Conservation (phyloP, 768 basidiomycete species). For the Pleurotus salmoneostramineus region DNA sequence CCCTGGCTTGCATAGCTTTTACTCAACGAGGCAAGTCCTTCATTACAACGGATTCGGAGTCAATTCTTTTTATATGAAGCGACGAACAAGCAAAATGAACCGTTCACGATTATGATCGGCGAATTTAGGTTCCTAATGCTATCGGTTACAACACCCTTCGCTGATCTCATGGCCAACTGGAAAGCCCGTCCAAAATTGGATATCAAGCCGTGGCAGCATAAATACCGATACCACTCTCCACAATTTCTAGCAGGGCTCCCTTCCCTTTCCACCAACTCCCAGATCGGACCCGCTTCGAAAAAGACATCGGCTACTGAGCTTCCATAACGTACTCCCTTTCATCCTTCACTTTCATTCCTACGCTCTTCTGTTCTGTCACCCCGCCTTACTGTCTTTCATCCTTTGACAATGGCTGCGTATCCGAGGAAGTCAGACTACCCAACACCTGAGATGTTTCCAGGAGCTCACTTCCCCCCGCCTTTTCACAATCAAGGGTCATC, state of each 20-base stretch:
- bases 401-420: not conserved
- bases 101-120: constrained; percentile 8
- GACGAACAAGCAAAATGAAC: not conserved
- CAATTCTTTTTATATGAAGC: not conserved
- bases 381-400: not conserved
- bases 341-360: too few relatives aligned
- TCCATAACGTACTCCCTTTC: too few relatives aligned
- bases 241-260: too few relatives aligned
- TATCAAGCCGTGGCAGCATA: constrained; percentile 4
- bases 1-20: not conserved
- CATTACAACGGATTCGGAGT: not conserved
- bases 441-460: constrained; percentile 8
- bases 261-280: too few relatives aligned
- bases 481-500: not conserved
- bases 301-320: not conserved
- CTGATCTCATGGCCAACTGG: constrained; percentile 5
- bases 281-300: not conserved
- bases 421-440: constrained; percentile 5
- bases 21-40: not conserved
- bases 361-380: not conserved
- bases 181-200: not conserved
- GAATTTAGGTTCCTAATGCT: not conserved
- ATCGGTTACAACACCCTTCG: not conserved
- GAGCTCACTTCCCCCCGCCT: constrained; percentile 3
- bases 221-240: not conserved